Conservation (phyloP, 495 filamentous ascomycete genomes). For the Monascus purpureus region DNA sequence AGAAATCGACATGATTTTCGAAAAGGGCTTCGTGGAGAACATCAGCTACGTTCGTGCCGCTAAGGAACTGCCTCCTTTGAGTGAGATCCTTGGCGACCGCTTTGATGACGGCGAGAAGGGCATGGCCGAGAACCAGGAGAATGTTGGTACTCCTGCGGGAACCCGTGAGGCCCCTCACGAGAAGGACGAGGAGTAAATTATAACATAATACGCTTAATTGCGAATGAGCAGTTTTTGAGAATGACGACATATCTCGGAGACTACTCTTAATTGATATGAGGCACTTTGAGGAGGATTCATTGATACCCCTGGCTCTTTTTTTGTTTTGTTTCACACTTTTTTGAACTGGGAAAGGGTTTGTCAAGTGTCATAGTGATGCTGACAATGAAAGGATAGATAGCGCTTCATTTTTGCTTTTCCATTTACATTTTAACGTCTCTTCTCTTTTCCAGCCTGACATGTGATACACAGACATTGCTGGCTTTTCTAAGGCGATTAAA, state of each 20-base stretch:
- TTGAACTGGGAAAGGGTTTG: background rate
- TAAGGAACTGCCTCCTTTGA: slow-evolving; percentile 44
- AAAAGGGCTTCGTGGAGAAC: slow-evolving; percentile 62
- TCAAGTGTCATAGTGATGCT: too few species aligned
- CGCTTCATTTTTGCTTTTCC: too few species aligned
- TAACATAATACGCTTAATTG: too few species aligned
- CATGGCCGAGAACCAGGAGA: background rate
- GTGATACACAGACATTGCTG: too few species aligned
- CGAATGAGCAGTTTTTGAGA: too few species aligned
- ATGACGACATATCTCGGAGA: too few species aligned
- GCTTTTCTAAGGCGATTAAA: too few species aligned
- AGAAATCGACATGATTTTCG: slow-evolving; percentile 71
- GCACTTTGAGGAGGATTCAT: too few species aligned
- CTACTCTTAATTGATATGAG: background rate
- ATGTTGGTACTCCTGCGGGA: background rate
- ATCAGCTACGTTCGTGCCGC: slow-evolving; percentile 62
- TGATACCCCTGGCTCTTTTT: background rate
- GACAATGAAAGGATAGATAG: too few species aligned
- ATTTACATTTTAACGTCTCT: too few species aligned
- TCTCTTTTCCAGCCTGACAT: too few species aligned
- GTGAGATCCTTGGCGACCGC: background rate
- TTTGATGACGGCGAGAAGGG: background rate
- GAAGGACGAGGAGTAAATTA: background rate
- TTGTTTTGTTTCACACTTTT: background rate
- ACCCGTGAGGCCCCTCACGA: background rate